Evolutionary conservation across 192 early-diverging fungal genomes (phyloP).

Genomic region (Linnemannia elongata): DNA sequence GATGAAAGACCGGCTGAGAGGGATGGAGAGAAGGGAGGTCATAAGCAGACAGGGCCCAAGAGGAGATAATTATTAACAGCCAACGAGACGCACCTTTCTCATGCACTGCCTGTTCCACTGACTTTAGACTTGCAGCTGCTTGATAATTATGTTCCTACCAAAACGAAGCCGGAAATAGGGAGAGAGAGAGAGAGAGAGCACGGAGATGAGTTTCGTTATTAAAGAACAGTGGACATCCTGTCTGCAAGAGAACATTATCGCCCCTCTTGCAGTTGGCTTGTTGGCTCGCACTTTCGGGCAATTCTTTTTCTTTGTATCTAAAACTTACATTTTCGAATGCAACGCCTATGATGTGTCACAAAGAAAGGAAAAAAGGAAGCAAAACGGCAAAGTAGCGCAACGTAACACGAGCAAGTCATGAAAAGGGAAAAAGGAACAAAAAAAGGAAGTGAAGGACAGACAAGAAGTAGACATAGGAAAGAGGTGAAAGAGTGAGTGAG

Average conservation of each 20-base stretch:
- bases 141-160: conserved; percentile 45
- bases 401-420: too few relatives aligned
- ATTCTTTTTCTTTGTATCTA: not conserved
- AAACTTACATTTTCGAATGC: conserved; percentile 69
- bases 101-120: conserved; percentile 52
- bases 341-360: conserved; percentile 50
- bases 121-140: conserved; percentile 53
- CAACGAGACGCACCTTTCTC: conserved; percentile 40
- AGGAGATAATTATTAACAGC: not conserved
- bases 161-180: not conserved
- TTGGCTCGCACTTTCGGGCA: not conserved
- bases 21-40: not conserved
- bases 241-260: not conserved
- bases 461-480: not conserved
- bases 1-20: not conserved
- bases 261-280: not conserved
- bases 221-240: not conserved
- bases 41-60: not conserved
- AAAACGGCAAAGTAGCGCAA: not conserved
- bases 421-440: not conserved
- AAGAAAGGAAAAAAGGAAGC: not conserved
- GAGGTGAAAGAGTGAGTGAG: not conserved
- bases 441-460: not conserved
- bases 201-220: not conserved
- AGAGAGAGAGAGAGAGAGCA: not conserved